Base-by-base conservation (phyloP, 2,329 filamentous ascomycete species). In the Microthyrium microscopicum region DNA sequence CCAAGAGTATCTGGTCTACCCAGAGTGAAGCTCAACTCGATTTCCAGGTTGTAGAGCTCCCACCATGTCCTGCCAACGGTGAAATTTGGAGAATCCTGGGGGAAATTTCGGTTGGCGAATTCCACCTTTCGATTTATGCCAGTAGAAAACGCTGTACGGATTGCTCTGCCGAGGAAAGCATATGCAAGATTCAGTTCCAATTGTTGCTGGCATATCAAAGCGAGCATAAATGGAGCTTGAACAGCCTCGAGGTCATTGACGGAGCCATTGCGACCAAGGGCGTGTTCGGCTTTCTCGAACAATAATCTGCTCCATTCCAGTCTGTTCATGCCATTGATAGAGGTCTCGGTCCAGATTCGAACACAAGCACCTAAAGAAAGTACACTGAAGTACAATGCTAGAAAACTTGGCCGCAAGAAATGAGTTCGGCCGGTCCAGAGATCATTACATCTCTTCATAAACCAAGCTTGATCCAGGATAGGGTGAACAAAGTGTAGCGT, bases 131-230 rank as follows among this genome's bases (percentile, higher is more conserved):
- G 51, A 33, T 65, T 65, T 35, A 63, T 58, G 5, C 61, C 61
- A 34, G 60, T 60, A 2, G 61, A 57, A 9, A 65, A 43, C 8
- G 60, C 58, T 4, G 57, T 64, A 26, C 61, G 55, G 7, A 62
- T 54, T 1, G 61, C 61, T 16, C 61, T 50, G 1, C 61, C 61
- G 7, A 62, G 52, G 34, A 62, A 64, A 46, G 62, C 61, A 34
- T 64, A 65, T 4, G 61, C 56, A 40, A 49, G 47, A 37, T 64
- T 58, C 5, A 58, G 58, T 32, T 62, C 62, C 4, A 65, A 47
- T 38, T 64, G 59, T 31, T 64, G 62, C 36, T 64, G 61, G 39
- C 59, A 64, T 4, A 64, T 53, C 41, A 64, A 63, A 5, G 60
- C 58, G 52, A 65, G 52, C 5, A 64, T 49, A 38, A 64, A 59